Conservation (phyloP, 2,329 filamentous ascomycete species). For the Colletotrichum lentis region DNA sequence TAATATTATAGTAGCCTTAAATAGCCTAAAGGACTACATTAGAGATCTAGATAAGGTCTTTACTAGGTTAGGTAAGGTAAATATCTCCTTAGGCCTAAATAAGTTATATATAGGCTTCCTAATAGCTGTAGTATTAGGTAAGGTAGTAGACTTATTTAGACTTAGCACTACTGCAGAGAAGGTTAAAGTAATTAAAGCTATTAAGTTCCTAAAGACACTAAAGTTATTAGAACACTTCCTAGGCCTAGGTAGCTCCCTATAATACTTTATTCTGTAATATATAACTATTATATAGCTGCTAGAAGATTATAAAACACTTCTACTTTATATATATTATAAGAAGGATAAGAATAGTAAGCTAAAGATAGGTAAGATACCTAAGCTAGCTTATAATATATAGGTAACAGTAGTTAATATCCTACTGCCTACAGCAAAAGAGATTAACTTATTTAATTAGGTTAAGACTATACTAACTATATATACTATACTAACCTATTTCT, state of each 20-base stretch:
- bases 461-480: background rate
- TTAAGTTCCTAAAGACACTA: background rate
- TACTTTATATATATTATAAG: too few relatives aligned
- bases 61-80: too few relatives aligned
- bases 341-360: background rate
- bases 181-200: background rate
- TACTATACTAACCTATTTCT: too few relatives aligned
- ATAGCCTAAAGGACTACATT: too few relatives aligned
- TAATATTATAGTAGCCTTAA: too few relatives aligned
- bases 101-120: background rate
- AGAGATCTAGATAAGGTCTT: too few relatives aligned
- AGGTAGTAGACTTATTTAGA: background rate
- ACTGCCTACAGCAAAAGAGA: background rate
- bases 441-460: background rate
- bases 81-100: too few relatives aligned
- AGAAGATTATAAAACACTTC: too few relatives aligned
- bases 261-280: too few relatives aligned
- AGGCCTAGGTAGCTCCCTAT: too few relatives aligned
- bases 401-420: background rate
- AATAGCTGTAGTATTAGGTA: background rate
- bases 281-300: too few relatives aligned
- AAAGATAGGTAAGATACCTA: background rate
- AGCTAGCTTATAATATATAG: background rate
- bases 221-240: too few relatives aligned
- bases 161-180: background rate